Evolutionary conservation across 345 rosid species (phyloP), one percentile per base, ranked within the genome.

Genomic region (Arabis alpina): DNA sequence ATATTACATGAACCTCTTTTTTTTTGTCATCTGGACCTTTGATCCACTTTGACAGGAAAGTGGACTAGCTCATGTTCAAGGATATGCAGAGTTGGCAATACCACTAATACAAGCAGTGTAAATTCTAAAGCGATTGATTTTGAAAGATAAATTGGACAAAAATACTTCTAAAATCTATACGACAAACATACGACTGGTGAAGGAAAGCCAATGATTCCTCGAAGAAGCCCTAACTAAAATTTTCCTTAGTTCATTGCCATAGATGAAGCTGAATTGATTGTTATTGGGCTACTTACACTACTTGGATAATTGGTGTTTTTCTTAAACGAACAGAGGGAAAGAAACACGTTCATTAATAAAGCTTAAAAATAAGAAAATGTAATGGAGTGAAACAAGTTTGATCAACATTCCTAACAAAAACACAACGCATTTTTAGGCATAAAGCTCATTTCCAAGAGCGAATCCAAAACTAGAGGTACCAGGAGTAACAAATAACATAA

Each of bases 401-500:
- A 59, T 49, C 66, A 47, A 49, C 43, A 30, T 40, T 34, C 44
- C 47, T 65, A 73, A 56, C 40, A 59, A 51, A 61, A 55, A 51
- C 54, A 56, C 36, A 19, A 2, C 10, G 32, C 0, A 43, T 58
- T 24, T 49, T 28, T 13, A 8, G 28, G 68, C 77, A 66, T 34
- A 60, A 8, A 40, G 52, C 58, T 39, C 50, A 23, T 16, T 39
- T 8, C 25, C 14, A 64, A 12, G 27, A 28, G 19, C 68, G 43
- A 36, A 45, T 3, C 34, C 59, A 64, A 72, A 54, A 64, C 25
- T 54, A 8, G 32, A 55, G 53, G 53, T 73, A 49, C 15, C 47
- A 52, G 43, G 59, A 58, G 48, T 42, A 66, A 57, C 11, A 73
- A 73, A 73, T 40, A 66, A 66, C 45, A 30, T 7, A 60, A 24